phyloP scores from a whole-genome alignment of 805 yeast species.

The Priceomyces carsonii region DNA sequence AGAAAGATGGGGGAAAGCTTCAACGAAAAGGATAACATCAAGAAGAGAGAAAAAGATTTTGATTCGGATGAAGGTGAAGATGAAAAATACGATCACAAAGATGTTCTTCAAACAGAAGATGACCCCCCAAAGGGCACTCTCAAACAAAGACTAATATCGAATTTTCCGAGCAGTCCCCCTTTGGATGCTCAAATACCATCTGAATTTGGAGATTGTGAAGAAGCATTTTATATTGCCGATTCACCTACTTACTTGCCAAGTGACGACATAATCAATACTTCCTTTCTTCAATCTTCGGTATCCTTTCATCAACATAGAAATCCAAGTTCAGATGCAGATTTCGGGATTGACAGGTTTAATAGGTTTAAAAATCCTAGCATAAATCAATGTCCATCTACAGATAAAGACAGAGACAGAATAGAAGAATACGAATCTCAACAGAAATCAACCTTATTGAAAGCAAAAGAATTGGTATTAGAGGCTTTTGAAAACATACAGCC shows the following conservation, averaged over 20 bases:
- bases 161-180: constrained; percentile 43
- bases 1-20: constrained; percentile 45
- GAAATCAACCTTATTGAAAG: constrained; percentile 23
- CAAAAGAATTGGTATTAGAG: constrained; percentile 42
- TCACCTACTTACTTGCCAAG: constrained; percentile 22
- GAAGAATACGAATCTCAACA: constrained; percentile 21
- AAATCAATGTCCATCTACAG: constrained; percentile 33
- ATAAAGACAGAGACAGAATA: constrained; percentile 23
- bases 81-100: constrained; percentile 16
- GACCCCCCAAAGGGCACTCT: constrained; percentile 2
- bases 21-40: constrained; percentile 41
- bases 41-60: constrained; percentile 28
- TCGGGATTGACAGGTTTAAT: constrained; percentile 53
- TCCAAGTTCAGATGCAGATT: constrained; percentile 41
- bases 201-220: constrained; percentile 29
- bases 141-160: constrained; percentile 3
- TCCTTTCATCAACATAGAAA: constrained; percentile 1
- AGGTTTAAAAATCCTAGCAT: constrained; percentile 31
- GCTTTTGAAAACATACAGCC: constrained; percentile 51
- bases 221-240: constrained; percentile 22
- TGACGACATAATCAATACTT: neutral
- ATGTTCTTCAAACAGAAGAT: constrained; percentile 5
- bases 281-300: neutral
- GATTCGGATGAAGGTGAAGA: constrained; percentile 14
- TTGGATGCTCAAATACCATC: constrained; percentile 30